These are phyloP conservation scores for Pseudocercospora vitis DNA, from an alignment of 2,329 filamentous ascomycete species.

Conservation along the genomic window DNA sequence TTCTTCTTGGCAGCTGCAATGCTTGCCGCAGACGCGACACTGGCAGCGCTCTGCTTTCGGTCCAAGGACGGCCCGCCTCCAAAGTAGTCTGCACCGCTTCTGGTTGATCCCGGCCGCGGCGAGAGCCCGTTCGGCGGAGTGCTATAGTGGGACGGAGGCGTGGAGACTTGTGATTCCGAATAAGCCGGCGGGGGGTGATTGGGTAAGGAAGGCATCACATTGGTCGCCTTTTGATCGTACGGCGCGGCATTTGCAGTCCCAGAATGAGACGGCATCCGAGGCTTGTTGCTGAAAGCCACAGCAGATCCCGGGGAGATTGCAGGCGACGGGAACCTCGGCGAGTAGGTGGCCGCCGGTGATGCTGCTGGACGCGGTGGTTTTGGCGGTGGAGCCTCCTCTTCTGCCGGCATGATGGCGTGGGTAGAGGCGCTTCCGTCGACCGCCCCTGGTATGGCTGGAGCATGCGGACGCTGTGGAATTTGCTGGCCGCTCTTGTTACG, in stretches of 20 bases:
- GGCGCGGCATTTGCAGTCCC: conserved; percentile 19
- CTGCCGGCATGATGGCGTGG: conserved; percentile 9
- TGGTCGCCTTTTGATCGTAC: conserved; percentile 27
- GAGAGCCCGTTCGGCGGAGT: conserved; percentile 30
- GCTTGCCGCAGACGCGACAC: conserved; percentile 35
- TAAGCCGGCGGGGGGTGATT: conserved; percentile 25
- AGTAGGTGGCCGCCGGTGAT: conserved; percentile 18
- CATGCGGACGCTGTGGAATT: conserved; percentile 2
- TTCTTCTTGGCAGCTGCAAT: conserved; percentile 63
- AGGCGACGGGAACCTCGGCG: conserved; percentile 10
- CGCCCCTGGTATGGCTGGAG: conserved; percentile 11
- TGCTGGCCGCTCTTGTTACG: conserved; percentile 14
- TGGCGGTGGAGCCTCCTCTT: conserved; percentile 34
- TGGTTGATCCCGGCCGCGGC: conserved; percentile 23
- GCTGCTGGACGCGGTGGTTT: conserved; percentile 37
- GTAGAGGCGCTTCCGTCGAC: conserved; percentile 4
- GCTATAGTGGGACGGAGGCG: conserved; percentile 40
- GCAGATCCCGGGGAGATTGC: conserved; percentile 19
- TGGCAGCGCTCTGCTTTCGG: conserved; percentile 31
- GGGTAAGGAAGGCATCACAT: conserved; percentile 18
- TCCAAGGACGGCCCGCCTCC: conserved; percentile 21
- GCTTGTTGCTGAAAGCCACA: conserved; percentile 29
- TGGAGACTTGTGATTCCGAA: conserved; percentile 26
- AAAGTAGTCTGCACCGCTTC: conserved; percentile 36
- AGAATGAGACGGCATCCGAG: conserved; percentile 26